Evolutionary conservation across 2,329 filamentous ascomycete species (phyloP).

Genomic region (Aspergillus sp.): DNA sequence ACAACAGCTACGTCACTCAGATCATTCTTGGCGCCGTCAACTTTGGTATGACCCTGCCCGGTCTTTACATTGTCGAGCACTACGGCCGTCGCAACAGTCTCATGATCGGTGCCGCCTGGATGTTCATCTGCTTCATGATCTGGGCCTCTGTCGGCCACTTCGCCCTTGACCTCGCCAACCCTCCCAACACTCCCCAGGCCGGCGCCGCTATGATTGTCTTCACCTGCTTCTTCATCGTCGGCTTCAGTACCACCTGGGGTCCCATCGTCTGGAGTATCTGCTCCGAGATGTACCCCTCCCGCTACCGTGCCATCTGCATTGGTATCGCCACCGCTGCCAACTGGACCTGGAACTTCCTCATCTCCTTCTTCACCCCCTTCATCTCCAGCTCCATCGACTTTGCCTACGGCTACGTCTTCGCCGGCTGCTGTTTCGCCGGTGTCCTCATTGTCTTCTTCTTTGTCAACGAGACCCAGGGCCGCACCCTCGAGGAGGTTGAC

Average conservation of each 20-base stretch:
- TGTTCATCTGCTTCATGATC: conserved; percentile 59
- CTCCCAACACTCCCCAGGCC: conserved; percentile 44
- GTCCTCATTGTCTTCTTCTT: conserved; percentile 72
- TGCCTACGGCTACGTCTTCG: conserved; percentile 75
- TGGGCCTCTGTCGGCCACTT: conserved; percentile 60
- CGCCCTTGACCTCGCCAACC: conserved; percentile 37
- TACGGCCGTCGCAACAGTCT: conserved; percentile 67
- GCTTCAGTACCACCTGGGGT: conserved; percentile 70
- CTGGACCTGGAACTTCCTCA: conserved; percentile 74
- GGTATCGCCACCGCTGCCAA: conserved; percentile 74
- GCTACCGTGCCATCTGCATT: conserved; percentile 69
- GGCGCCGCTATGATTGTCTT: conserved; percentile 70
- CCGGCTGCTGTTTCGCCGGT: conserved; percentile 65
- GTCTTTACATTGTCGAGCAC: conserved; percentile 68
- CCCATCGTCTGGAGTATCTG: conserved; percentile 52
- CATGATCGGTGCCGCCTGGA: conserved; percentile 65
- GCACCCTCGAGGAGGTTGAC: conserved; percentile 75
- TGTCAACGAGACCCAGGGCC: conserved; percentile 69
- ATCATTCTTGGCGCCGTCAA: conserved; percentile 69
- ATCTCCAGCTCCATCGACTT: conserved; percentile 71
- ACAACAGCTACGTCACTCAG: conserved; percentile 64
- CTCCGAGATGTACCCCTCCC: conserved; percentile 45
- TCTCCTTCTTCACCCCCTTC: conserved; percentile 78
- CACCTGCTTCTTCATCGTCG: conserved; percentile 71
- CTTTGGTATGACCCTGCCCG: conserved; percentile 64